These are phyloP conservation scores for Termitomyces sp. DNA, from an alignment of 768 basidiomycete genomes.

Conservation along the genomic window DNA sequence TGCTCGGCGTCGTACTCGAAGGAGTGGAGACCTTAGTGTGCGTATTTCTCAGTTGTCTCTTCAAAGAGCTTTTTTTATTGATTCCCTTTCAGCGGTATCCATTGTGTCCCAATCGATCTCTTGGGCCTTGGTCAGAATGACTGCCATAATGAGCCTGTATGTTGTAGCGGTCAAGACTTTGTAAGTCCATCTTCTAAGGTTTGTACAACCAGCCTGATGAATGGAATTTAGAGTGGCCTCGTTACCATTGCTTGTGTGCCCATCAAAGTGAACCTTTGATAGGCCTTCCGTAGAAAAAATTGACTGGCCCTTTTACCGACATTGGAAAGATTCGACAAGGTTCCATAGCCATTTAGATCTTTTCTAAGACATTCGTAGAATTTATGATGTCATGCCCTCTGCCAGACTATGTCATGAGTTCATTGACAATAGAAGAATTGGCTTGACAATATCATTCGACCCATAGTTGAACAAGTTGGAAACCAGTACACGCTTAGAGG, in stretches of 20 bases:
- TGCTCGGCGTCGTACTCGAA: constrained; percentile 23
- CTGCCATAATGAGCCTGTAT: constrained; percentile 34
- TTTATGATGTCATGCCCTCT: not conserved
- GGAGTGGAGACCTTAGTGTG: constrained; percentile 28
- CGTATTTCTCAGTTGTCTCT: not conserved
- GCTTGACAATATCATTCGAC: too few species aligned
- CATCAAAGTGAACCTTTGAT: constrained; percentile 24
- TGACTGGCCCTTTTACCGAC: too few species aligned
- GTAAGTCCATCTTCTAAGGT: constrained; percentile 14
- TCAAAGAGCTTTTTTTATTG: not conserved
- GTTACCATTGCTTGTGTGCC: constrained; percentile 37
- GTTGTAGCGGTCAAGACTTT: constrained; percentile 34
- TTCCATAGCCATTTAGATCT: not conserved
- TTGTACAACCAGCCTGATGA: not conserved
- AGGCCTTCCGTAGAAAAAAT: not conserved
- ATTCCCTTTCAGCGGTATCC: constrained; percentile 19
- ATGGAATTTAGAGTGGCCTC: constrained; percentile 26
- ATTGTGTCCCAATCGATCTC: constrained; percentile 29
- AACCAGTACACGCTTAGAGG: too few species aligned
- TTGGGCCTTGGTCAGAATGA: constrained; percentile 21
- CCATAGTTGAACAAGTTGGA: too few species aligned
- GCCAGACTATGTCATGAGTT: too few species aligned
- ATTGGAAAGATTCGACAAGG: not conserved
- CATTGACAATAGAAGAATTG: too few species aligned
- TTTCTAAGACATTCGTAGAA: not conserved